phyloP scores from a whole-genome alignment of 176 grass and related monocot genomes.

The Lolium multiflorum region DNA sequence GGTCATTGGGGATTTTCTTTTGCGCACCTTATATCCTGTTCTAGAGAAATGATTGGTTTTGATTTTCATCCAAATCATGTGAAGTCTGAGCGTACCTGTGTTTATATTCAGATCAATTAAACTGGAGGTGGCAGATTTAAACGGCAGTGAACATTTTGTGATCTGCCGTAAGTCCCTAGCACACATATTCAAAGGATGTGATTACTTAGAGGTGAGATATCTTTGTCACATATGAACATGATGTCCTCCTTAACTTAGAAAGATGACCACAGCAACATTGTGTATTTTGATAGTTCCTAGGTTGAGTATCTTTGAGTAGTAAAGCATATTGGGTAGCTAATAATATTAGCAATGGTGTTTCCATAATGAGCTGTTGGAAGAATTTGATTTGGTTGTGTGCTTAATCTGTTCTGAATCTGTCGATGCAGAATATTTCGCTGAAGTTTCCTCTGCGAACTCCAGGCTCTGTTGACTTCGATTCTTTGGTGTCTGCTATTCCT shows the following conservation, averaged over 20 bases:
- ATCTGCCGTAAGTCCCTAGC: constrained; percentile 59
- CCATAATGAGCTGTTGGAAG: constrained; percentile 22
- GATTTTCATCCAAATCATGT: constrained; percentile 4
- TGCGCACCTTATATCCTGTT: background rate
- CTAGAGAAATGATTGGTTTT: background rate
- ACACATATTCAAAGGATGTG: constrained; percentile 56
- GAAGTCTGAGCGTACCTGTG: background rate
- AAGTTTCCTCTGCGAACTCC: constrained; percentile 67
- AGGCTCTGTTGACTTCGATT: constrained; percentile 41
- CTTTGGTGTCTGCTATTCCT: constrained; percentile 51
- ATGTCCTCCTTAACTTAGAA: background rate
- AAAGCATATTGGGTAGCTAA: background rate
- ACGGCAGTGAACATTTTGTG: constrained; percentile 34
- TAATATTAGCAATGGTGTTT: background rate
- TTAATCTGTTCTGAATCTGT: constrained; percentile 32
- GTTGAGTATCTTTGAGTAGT: background rate
- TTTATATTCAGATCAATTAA: constrained; percentile 51
- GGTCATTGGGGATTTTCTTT: background rate
- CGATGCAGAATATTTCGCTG: constrained; percentile 71
- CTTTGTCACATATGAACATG: constrained; percentile 13
- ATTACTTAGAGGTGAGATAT: constrained; percentile 74
- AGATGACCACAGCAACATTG: background rate
- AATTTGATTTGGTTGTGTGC: constrained; percentile 5
- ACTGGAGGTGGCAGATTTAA: constrained; percentile 44
- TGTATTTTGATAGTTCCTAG: background rate